phyloP scores from a whole-genome alignment of 1,284 basidiomycete species.

The Irpex rosettiformis region DNA sequence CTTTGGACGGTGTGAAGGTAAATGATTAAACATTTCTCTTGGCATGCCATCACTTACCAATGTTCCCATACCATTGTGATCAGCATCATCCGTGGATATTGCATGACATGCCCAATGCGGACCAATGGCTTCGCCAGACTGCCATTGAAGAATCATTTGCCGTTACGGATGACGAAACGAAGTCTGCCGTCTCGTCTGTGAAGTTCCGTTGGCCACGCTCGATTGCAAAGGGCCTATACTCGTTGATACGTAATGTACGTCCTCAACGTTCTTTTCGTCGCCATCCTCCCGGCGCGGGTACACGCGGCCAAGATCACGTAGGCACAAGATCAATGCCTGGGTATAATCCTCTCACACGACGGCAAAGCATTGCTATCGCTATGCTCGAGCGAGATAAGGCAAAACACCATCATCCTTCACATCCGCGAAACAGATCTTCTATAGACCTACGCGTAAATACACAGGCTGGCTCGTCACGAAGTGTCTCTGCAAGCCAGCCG shows the following conservation, averaged over 20 bases:
- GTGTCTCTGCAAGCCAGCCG: neutral
- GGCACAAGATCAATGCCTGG: constrained; percentile 30
- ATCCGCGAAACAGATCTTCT: constrained; percentile 23
- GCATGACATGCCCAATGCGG: constrained; percentile 66
- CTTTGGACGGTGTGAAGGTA: constrained; percentile 85
- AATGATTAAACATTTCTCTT: constrained; percentile 23
- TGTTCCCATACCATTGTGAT: constrained; percentile 11
- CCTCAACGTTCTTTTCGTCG: constrained; percentile 36
- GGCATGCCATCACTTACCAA: constrained; percentile 12
- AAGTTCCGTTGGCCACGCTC: constrained; percentile 47
- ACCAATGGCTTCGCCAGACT: constrained; percentile 80
- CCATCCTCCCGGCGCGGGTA: constrained; percentile 20
- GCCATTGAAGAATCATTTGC: constrained; percentile 53
- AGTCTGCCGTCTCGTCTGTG: constrained; percentile 66
- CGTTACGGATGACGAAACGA: constrained; percentile 81
- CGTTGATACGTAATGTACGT: constrained; percentile 41
- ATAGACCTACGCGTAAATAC: constrained; percentile 18
- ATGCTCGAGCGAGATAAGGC: constrained; percentile 20
- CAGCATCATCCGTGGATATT: constrained; percentile 78
- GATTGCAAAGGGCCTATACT: constrained; percentile 46
- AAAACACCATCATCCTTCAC: constrained; percentile 18
- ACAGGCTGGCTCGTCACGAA: neutral
- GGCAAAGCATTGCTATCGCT: constrained; percentile 17
- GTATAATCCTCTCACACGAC: constrained; percentile 16
- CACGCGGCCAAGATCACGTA: constrained; percentile 20